A percentile compares a stretch with the other conserved stretches of the same genome.
phyloP scores from a whole-genome alignment of 106 monocot species.

The Xerophyta viscosa region DNA sequence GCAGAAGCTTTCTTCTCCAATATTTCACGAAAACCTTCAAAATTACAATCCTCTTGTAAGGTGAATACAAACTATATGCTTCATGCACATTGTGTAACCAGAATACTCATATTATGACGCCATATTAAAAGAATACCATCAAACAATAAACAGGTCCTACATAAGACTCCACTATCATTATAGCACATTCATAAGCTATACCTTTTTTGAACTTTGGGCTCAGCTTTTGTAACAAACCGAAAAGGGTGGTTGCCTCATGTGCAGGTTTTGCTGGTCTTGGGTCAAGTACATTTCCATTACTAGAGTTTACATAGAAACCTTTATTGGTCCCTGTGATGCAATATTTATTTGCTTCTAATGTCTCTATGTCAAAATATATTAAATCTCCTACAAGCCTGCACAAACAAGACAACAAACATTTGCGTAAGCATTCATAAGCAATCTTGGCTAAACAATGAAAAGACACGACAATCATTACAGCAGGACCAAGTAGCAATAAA shows the following conservation, averaged over 20 bases:
- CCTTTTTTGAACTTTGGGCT: constrained; percentile 97
- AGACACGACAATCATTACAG: too few species aligned
- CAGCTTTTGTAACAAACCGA: constrained; percentile 85
- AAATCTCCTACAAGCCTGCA: constrained; percentile 81
- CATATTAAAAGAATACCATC: constrained; percentile 6
- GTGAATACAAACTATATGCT: too few species aligned
- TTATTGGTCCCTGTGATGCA: constrained; percentile 93
- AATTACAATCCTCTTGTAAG: constrained; percentile 1
- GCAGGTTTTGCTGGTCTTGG: constrained; percentile 59
- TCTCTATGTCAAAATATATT: constrained; percentile 84
- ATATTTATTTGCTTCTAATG: constrained; percentile 78
- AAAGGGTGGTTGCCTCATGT: constrained; percentile 64
- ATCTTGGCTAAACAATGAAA: too few species aligned
- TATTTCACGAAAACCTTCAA: constrained; percentile 87
- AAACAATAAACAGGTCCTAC: neutral
- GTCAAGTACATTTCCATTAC: constrained; percentile 50
- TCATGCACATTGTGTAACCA: too few species aligned
- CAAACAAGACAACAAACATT: constrained; percentile 10
- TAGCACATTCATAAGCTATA: constrained; percentile 12
- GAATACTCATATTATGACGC: too few species aligned
- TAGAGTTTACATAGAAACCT: constrained; percentile 86
- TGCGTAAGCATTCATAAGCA: too few species aligned
- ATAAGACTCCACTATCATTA: neutral
- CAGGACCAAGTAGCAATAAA: too few species aligned
- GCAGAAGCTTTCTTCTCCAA: constrained; percentile 71